A percentile compares a stretch with the other conserved stretches of the same genome.
These are phyloP conservation scores for Fraxinus floribunda DNA, from an alignment of 305 asterid genomes.

Conservation along the genomic window DNA sequence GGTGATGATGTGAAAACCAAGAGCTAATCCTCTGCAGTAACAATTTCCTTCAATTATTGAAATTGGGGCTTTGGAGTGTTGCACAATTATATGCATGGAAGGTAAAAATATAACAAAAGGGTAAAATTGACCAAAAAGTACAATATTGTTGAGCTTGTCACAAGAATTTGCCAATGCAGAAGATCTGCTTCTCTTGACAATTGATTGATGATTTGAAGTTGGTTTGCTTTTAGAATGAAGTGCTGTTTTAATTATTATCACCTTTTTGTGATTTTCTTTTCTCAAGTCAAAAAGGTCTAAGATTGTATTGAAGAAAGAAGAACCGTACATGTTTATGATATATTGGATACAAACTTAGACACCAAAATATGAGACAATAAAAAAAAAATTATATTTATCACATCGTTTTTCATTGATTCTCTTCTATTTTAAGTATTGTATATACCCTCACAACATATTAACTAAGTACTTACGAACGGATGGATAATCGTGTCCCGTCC, in stretches of 20 bases:
- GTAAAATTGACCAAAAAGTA: slow-evolving; percentile 13
- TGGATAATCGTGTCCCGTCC: background rate
- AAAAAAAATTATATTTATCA: background rate
- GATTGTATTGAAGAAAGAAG: slow-evolving; percentile 29
- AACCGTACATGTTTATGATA: background rate
- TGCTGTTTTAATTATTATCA: slow-evolving; percentile 22
- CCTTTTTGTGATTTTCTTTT: slow-evolving; percentile 26
- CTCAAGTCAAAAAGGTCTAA: slow-evolving; percentile 28
- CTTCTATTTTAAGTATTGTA: background rate
- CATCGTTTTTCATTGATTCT: background rate
- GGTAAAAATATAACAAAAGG: background rate
- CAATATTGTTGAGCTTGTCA: slow-evolving; percentile 17
- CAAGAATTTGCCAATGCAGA: slow-evolving; percentile 9
- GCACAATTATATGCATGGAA: slow-evolving; percentile 16
- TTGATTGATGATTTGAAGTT: slow-evolving; percentile 25
- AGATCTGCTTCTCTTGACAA: slow-evolving; percentile 19
- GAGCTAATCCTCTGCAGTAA: slow-evolving; percentile 15
- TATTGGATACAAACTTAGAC: background rate
- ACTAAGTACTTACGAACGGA: background rate
- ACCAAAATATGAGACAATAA: background rate
- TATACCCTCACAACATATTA: background rate
- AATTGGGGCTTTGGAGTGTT: background rate
- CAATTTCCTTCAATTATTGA: background rate
- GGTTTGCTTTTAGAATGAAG: slow-evolving; percentile 23
- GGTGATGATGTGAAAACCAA: slow-evolving; percentile 27